Conservation (phyloP, 2,329 filamentous ascomycete species). For the Zasmidium cellare region DNA sequence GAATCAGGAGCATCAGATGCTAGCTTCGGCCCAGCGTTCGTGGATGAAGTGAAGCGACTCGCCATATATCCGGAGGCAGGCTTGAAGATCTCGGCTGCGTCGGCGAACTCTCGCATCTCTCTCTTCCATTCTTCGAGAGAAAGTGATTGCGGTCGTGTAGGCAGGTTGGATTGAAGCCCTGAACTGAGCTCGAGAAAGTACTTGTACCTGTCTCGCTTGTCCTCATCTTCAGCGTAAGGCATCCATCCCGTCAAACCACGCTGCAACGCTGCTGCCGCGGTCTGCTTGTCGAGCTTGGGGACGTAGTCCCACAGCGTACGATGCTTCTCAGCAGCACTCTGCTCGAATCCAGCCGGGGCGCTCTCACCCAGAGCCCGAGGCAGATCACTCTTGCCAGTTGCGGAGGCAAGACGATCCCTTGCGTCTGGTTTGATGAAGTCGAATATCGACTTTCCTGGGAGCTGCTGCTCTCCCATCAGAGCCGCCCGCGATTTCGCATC, state of each 20-base stretch:
- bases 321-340: conserved; percentile 63
- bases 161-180: conserved; percentile 59
- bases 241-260: conserved; percentile 64
- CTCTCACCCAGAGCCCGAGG: conserved; percentile 76
- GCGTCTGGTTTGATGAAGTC: conserved; percentile 81
- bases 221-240: conserved; percentile 81
- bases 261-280: conserved; percentile 47
- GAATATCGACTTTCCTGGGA: conserved; percentile 93
- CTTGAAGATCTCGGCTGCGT: conserved; percentile 78
- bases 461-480: conserved; percentile 73
- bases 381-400: conserved; percentile 73
- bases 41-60: conserved; percentile 80
- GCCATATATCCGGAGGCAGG: conserved; percentile 93
- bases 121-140: conserved; percentile 73
- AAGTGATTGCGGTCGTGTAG: conserved; percentile 53
- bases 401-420: conserved; percentile 72
- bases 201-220: conserved; percentile 78
- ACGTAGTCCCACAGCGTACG: conserved; percentile 54
- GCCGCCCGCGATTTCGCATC: conserved; percentile 76
- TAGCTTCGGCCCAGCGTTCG: conserved; percentile 40
- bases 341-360: conserved; percentile 61
- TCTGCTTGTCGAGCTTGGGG: conserved; percentile 42
- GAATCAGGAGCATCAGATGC: conserved; percentile 33
- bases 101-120: conserved; percentile 77
- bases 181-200: conserved; percentile 77